Conservation (phyloP, 495 filamentous ascomycete species). For the Penicillium canescens region DNA sequence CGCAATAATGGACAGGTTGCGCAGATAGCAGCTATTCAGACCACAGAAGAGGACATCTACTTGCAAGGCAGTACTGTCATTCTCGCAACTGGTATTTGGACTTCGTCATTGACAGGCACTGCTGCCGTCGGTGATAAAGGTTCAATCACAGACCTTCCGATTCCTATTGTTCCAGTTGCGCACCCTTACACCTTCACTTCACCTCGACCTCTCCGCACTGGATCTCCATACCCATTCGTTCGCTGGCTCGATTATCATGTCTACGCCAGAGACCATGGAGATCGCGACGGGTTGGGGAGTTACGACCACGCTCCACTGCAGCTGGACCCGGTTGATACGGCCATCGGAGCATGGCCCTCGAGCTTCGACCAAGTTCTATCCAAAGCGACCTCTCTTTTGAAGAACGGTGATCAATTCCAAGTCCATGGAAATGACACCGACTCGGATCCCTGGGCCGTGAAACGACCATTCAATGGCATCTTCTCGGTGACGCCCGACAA, state of each 20-base stretch:
- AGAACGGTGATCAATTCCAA: constrained; percentile 15
- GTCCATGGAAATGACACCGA: background rate
- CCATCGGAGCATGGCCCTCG: constrained; percentile 29
- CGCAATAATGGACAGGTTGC: background rate
- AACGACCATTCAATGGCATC: constrained; percentile 33
- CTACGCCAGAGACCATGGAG: constrained; percentile 35
- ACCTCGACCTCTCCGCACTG: constrained; percentile 8
- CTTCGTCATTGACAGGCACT: constrained; percentile 18
- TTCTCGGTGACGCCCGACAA: constrained; percentile 42
- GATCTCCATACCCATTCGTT: constrained; percentile 25
- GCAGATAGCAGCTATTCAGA: constrained; percentile 14
- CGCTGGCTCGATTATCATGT: constrained; percentile 39
- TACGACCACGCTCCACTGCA: constrained; percentile 31
- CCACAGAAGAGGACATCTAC: constrained; percentile 18
- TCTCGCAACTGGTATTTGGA: constrained; percentile 37
- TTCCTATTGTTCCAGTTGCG: constrained; percentile 35
- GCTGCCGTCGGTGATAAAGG: constrained; percentile 8
- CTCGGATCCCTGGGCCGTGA: constrained; percentile 11
- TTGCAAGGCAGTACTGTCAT: constrained; percentile 23
- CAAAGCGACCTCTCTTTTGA: constrained; percentile 17
- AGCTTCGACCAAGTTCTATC: constrained; percentile 28
- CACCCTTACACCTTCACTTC: constrained; percentile 37
- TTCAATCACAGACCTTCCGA: constrained; percentile 12
- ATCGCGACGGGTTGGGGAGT: constrained; percentile 31
- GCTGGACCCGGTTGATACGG: constrained; percentile 18